Conservation (phyloP, 768 basidiomycete species). For the Phylloporus scabripes region DNA sequence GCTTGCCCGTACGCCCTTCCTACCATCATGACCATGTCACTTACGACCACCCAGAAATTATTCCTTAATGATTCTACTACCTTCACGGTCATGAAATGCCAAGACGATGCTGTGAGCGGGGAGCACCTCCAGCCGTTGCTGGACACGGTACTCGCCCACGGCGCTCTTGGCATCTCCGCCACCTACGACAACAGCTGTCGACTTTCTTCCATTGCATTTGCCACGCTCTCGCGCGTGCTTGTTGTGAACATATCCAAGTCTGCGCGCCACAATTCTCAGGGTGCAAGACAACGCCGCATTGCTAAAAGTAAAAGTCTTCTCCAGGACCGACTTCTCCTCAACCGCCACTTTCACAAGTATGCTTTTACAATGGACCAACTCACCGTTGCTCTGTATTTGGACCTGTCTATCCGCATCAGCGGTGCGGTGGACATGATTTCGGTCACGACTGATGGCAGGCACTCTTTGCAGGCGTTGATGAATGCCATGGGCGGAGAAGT, state of each 20-base stretch:
- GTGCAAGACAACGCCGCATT: slow-evolving; percentile 1
- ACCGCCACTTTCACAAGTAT: slow-evolving; percentile 28
- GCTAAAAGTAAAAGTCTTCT: slow-evolving; percentile 22
- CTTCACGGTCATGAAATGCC: slow-evolving; percentile 26
- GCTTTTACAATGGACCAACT: slow-evolving; percentile 46
- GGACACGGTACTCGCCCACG: slow-evolving; percentile 11
- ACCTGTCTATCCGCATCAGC: slow-evolving; percentile 32
- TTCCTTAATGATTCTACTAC: slow-evolving; percentile 22
- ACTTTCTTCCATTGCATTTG: slow-evolving; percentile 37
- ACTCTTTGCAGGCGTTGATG: slow-evolving; percentile 33
- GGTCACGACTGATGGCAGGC: slow-evolving; percentile 18
- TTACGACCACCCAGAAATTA: slow-evolving; percentile 31
- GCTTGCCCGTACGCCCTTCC: slow-evolving; percentile 1
- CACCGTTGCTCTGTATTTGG: slow-evolving; percentile 35
- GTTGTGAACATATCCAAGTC: slow-evolving; percentile 28
- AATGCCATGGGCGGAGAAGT: slow-evolving; percentile 35
- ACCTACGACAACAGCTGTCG: slow-evolving; percentile 33
- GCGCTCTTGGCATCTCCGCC: slow-evolving; percentile 40
- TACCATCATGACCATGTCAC: slow-evolving; percentile 10
- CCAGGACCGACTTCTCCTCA: slow-evolving; percentile 29
- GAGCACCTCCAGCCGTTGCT: slow-evolving; percentile 28
- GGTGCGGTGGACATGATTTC: slow-evolving; percentile 42
- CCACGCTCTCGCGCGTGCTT: slow-evolving; percentile 33
- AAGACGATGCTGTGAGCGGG: slow-evolving; percentile 24
- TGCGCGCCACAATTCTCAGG: slow-evolving; percentile 3